Evolutionary conservation across 345 rosid genomes (phyloP).

Genomic region (Lenwebbia sp.): DNA sequence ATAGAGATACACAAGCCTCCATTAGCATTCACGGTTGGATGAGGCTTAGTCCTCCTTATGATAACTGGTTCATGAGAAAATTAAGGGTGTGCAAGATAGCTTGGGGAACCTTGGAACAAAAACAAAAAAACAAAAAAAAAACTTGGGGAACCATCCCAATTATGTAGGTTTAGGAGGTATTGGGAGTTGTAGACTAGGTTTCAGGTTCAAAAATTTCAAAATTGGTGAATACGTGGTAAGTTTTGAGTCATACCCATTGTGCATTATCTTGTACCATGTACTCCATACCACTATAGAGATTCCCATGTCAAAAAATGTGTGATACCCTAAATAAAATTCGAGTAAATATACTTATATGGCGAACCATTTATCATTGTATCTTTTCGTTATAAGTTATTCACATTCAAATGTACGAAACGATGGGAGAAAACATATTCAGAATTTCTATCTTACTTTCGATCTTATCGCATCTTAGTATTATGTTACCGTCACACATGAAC

Average conservation of each 20-base stretch:
- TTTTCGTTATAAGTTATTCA: no score
- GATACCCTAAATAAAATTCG: not conserved
- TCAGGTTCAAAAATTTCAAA: not conserved
- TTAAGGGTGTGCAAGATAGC: not conserved
- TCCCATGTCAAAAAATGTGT: not conserved
- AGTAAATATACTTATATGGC: rapidly evolving
- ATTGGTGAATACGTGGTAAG: not conserved
- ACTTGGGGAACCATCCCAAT: not conserved
- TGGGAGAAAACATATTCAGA: rapidly evolving
- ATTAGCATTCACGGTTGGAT: not conserved
- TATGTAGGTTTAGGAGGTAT: rapidly evolving
- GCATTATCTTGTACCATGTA: not conserved
- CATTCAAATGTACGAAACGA: not conserved
- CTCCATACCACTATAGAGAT: not conserved
- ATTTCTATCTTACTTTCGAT: not conserved
- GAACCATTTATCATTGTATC: not conserved
- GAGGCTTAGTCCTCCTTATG: not conserved
- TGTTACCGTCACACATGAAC: not conserved
- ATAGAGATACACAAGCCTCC: not conserved
- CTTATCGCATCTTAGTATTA: not conserved
- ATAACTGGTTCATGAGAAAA: not conserved
- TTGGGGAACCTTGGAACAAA: no score
- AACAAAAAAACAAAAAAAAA: not conserved
- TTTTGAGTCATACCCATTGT: not conserved
- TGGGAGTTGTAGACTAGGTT: rapidly evolving